A percentile compares a stretch with the other conserved stretches of the same genome.
These are phyloP conservation scores for Chrysoporthe cubensis DNA, from an alignment of 2,329 filamentous ascomycete genomes.

Conservation along the genomic window DNA sequence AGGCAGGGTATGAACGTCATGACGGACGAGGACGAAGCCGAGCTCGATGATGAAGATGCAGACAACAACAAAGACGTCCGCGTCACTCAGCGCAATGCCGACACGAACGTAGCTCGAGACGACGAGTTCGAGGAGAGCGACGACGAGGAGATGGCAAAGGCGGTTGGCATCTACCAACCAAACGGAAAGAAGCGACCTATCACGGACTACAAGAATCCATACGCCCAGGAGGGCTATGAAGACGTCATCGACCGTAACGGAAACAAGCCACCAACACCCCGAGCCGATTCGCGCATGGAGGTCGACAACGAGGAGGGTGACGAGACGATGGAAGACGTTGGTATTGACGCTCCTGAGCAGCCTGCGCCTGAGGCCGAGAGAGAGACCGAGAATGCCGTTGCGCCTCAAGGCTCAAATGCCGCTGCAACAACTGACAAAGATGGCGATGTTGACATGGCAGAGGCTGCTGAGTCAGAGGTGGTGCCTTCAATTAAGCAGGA, in stretches of 20 bases:
- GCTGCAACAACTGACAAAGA: slow-evolving; percentile 47
- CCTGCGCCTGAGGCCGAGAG: slow-evolving; percentile 32
- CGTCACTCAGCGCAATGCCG: slow-evolving; percentile 80
- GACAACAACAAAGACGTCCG: slow-evolving; percentile 85
- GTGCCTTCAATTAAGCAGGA: slow-evolving; percentile 43
- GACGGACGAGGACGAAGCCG: slow-evolving; percentile 69
- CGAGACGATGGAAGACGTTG: slow-evolving; percentile 35
- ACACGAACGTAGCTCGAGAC: slow-evolving; percentile 74
- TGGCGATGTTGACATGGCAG: slow-evolving; percentile 56
- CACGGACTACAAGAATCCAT: slow-evolving; percentile 53
- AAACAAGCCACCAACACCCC: slow-evolving; percentile 26
- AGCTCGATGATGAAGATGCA: slow-evolving; percentile 73
- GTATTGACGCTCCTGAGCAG: slow-evolving; percentile 36
- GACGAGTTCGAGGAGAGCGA: slow-evolving; percentile 88
- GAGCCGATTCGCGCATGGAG: slow-evolving; percentile 4
- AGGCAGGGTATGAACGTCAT: slow-evolving; percentile 62
- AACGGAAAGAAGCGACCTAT: slow-evolving; percentile 56
- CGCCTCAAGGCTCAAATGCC: slow-evolving; percentile 12
- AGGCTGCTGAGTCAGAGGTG: slow-evolving; percentile 38
- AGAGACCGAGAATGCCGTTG: slow-evolving; percentile 15
- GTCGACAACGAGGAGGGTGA: slow-evolving; percentile 24
- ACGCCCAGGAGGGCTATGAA: slow-evolving; percentile 46
- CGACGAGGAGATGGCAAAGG: slow-evolving; percentile 77
- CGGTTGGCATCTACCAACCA: slow-evolving; percentile 69
- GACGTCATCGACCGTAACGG: slow-evolving; percentile 27